phyloP scores from a whole-genome alignment of 768 basidiomycete genomes.

The Candolleomyces eurysporus region DNA sequence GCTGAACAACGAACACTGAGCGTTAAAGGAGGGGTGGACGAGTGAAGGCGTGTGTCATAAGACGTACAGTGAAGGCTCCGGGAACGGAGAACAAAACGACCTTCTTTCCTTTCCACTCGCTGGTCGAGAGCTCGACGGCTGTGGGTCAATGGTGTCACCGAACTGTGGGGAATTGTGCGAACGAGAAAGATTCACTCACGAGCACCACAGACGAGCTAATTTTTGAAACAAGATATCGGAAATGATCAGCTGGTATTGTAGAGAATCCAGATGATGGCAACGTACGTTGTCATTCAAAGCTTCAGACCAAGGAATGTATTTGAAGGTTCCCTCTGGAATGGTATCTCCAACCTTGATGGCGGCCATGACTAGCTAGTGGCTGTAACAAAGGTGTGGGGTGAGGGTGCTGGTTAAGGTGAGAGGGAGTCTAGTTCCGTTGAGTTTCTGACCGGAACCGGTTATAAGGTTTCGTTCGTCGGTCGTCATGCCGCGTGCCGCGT shows the following conservation, averaged over 20 bases:
- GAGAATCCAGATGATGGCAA: slow-evolving; percentile 10
- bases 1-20: slow-evolving; percentile 41
- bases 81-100: slow-evolving; percentile 78
- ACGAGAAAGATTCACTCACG: slow-evolving; percentile 44
- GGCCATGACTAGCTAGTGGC: neutral
- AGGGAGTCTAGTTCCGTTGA: too few relatives aligned
- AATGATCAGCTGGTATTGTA: neutral
- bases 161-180: slow-evolving; percentile 4
- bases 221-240: slow-evolving; percentile 11
- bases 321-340: slow-evolving; percentile 39
- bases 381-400: too few relatives aligned
- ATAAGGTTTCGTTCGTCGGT: too few relatives aligned
- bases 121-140: slow-evolving; percentile 56
- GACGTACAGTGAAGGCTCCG: slow-evolving; percentile 74
- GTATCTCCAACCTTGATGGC: slow-evolving; percentile 35
- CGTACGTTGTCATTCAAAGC: slow-evolving; percentile 62
- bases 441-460: too few relatives aligned
- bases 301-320: slow-evolving; percentile 57
- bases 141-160: slow-evolving; percentile 11
- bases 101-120: slow-evolving; percentile 79
- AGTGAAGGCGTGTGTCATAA: slow-evolving; percentile 17
- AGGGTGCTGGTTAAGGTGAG: too few relatives aligned
- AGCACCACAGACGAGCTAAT: slow-evolving; percentile 58
- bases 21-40: neutral
- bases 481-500: too few relatives aligned